Base-by-base conservation (phyloP, 2,329 filamentous ascomycete genomes). In the Eutypella sp. region DNA sequence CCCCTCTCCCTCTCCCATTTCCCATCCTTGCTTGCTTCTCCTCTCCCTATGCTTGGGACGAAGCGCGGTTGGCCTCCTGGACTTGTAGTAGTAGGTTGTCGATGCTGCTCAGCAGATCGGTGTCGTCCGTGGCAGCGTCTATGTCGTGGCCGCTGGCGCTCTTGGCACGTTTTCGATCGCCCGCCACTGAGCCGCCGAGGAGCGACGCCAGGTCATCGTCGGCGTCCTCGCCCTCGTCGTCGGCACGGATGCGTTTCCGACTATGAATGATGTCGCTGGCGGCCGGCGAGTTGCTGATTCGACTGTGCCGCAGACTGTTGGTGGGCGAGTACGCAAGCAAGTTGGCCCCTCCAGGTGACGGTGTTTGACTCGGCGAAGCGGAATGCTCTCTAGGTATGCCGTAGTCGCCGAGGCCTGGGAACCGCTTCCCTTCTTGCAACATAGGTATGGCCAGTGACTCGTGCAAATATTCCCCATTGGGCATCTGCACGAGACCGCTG, bases 401-500 rank as follows among this genome's bases (percentile, higher is more conserved):
- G 29, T 66, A 70, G 46, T 62, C 57, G 18, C 70, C 67, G 2
- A 68, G 49, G 3, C 66, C 66, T 1, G 62, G 55, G 44, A 66
- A 69, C 6, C 65, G 64, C 49, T 67, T 70, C 22, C 68, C 68
- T 39, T 68, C 65, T 44, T 65, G 61, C 34, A 70, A 57, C 53
- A 74, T 69, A 22, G 75, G 70, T 29, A 68, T 55, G 11, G 73
- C 74, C 34, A 81, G 64, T 3, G 68, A 67, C 50, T 80, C 76
- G 5, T 76, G 76, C 3, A 78, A 54, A 49, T 74, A 76, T 40
- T 73, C 70, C n/a, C 76, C 70, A 49, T 80, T 71, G 4, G 73
- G 68, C 68, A 78, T 71, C 49, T 71, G 73, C 3, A 77, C 73
- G 16, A 79, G 67, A 5, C 62, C 62, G 27, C 52, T 56, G 10